Evolutionary conservation across 306 rosid species (phyloP), one percentile per base, ranked within the genome.

Genomic region (Cucumis cinereus): DNA sequence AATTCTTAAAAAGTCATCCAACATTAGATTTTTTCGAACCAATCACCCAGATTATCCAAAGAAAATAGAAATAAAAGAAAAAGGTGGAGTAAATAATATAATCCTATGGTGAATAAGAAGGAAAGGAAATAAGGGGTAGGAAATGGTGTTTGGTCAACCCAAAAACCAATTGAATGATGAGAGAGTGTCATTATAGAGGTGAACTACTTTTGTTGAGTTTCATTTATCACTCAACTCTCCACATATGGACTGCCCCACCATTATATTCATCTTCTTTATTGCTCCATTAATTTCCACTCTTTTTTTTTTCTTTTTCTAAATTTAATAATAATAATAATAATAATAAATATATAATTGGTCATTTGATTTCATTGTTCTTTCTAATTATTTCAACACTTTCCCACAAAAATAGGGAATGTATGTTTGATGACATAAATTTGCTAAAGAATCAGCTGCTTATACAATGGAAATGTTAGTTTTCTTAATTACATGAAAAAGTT

Each of bases 221-320:
- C 73, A 66, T 66, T 66, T 40, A 66, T 66, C 50, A 38, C 24
- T n/a, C n/a, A n/a, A n/a, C n/a, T 63, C 70, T 63, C 19, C 47
- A 15, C 70, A 35, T 63, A 63, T 33, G 70, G 47, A 63, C 70
- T 36, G 70, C 43, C 73, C 73, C 73, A 66, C 73, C 53, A 66
- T 40, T 40, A 66, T 36, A 61, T 66, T 2, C 26, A 64, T 64
- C 72, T 30, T 40, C 72, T 64, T 64, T 64, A 36, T 36, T 64
- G 72, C 47, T 36, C 23, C 72, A 64, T 64, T 38, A 36, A 47
- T 36, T 64, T 64, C 71, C 50, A 38, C 30, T 35, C 16, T 38
- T 66, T 7, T 66, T 66, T 35, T 66, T 66, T 10, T 64, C n/a
- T 66, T 66, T 4, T 38, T n/a, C 50, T 19, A n/a, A n/a, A 8